phyloP scores from a whole-genome alignment of 257 asterid genomes.

The Catharanthus roseus region DNA sequence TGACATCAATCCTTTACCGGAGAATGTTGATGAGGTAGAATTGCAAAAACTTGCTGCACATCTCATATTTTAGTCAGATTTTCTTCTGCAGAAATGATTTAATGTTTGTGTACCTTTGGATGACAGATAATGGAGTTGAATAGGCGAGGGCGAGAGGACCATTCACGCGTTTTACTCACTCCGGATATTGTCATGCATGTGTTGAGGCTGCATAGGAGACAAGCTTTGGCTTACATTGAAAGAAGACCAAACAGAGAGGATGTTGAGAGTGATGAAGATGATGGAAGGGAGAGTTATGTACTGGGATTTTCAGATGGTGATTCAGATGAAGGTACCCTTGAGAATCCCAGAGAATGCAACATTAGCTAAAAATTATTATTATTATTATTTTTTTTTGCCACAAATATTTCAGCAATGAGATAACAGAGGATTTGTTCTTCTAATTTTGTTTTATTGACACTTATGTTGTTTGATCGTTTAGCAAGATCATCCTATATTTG shows the following conservation, averaged over 20 bases:
- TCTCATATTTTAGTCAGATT: background rate
- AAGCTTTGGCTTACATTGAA: slow-evolving; percentile 50
- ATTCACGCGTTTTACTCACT: slow-evolving; percentile 51
- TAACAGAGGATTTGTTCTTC: too few relatives aligned
- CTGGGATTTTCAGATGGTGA: slow-evolving; percentile 47
- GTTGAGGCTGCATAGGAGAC: slow-evolving; percentile 68
- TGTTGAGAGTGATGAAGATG: slow-evolving; percentile 40
- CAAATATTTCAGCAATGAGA: background rate
- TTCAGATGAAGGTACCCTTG: slow-evolving; percentile 38
- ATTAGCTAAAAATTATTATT: too few relatives aligned
- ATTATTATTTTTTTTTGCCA: background rate
- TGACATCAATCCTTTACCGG: slow-evolving; percentile 52
- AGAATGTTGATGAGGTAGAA: slow-evolving; percentile 47
- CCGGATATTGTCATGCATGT: slow-evolving; percentile 77
- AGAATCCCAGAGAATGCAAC: slow-evolving; percentile 54
- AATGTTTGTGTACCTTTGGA: slow-evolving; percentile 4
- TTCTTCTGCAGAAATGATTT: background rate
- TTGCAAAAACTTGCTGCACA: background rate
- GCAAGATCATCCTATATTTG: too few relatives aligned
- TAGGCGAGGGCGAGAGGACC: slow-evolving; percentile 51
- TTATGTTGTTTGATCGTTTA: too few relatives aligned
- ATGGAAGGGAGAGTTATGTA: slow-evolving; percentile 27
- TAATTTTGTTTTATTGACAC: too few relatives aligned
- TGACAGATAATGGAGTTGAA: slow-evolving; percentile 61
- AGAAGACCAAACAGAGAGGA: slow-evolving; percentile 36